Base-by-base conservation (phyloP, 495 filamentous ascomycete species). In the Aspergillus indologenus region DNA sequence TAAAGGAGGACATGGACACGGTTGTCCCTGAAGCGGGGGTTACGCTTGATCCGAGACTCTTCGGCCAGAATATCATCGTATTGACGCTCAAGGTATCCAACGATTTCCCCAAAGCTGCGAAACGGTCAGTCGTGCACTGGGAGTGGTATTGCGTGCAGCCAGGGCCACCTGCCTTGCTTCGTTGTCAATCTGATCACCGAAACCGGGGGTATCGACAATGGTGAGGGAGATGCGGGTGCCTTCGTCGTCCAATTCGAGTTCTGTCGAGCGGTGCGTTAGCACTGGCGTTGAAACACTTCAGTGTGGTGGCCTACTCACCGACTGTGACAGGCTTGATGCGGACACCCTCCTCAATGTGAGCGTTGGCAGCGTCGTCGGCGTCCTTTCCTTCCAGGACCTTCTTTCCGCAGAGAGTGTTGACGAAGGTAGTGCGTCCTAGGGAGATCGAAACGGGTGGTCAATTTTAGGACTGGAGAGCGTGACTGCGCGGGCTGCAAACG, bases 11-110 rank as follows among this genome's bases (percentile, higher is more conserved):
- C 94, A 69, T 98, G 94, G 42, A 98, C 92, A 78, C 94, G 90
- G 78, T 98, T 97, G 77, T 98, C 94, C 69, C 95, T 87, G 85
- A 98, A 98, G 68, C 94, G 86, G 58, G 94, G 95, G 79, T 98
- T 98, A 89, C 94, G 94, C 88, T 98, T 98, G 81, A 98, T 98
- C 81, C 94, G 91, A 65, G 94, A 98, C 79, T 98, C 94, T 80
- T 96, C 92, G 43, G 94, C 94, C 55, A 98, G 83, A 78, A 98
- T 98, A 69, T 98, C 92, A 78, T 98, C 94, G 78, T 97, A 98
- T 85, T 98, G 93, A 75, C 93, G 85, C 80, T 98, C 94, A 55
- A 98, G 88, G 75, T 95, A 97, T 62, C 91, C 94, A 50, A 95
- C 91, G 70, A 98, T 98, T 76, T 97, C 94, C 52, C 87, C 86